Evolutionary conservation across 164 flowering plant genomes (phyloP).

Genomic region (Vitis rupestris): DNA sequence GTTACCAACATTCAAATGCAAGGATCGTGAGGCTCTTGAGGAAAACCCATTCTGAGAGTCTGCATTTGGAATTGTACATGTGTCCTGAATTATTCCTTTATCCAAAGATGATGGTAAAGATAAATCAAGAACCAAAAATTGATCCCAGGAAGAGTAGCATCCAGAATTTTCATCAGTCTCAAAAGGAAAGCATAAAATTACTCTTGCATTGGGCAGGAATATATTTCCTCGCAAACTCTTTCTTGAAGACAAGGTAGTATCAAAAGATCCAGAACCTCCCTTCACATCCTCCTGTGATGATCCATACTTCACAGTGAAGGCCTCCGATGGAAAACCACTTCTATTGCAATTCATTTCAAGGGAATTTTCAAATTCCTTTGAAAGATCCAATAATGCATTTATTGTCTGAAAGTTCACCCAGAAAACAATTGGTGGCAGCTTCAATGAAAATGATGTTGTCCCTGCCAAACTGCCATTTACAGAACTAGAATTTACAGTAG

Average conservation of each 20-base stretch:
- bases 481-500: constrained; percentile 25
- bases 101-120: constrained; percentile 29
- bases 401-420: constrained; percentile 68
- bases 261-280: constrained; percentile 16
- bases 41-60: constrained; percentile 25
- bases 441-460: constrained; percentile 50
- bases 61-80: constrained; percentile 19
- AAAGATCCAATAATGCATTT: constrained; percentile 39
- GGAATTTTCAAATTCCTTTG: constrained; percentile 34
- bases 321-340: constrained; percentile 19
- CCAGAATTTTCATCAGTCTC: constrained; percentile 26
- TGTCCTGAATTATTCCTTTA: constrained; percentile 18
- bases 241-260: constrained; percentile 22
- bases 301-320: constrained; percentile 13
- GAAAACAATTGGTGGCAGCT: constrained; percentile 64
- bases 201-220: constrained; percentile 56
- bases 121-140: constrained; percentile 72
- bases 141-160: constrained; percentile 44
- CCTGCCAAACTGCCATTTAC: constrained; percentile 24
- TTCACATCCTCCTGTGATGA: constrained; percentile 22
- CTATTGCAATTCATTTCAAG: constrained; percentile 13
- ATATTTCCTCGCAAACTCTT: constrained; percentile 50
- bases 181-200: constrained; percentile 71
- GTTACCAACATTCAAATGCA: constrained; percentile 55
- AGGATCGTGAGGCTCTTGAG: constrained; percentile 37